Conservation (phyloP, 257 asterid species). For the Scutellaria galericulata region DNA sequence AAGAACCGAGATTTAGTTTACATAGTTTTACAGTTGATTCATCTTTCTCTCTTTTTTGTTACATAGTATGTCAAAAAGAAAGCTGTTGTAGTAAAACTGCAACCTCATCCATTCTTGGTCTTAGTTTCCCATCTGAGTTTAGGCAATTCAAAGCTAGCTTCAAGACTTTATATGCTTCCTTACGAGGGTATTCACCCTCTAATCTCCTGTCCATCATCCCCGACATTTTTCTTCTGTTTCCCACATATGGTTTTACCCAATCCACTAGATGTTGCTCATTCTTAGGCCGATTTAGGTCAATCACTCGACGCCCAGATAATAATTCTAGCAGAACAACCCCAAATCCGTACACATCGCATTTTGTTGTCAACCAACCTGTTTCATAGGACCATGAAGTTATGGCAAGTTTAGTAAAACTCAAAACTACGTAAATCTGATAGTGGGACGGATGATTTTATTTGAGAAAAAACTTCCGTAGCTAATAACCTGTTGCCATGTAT, state of each 20-base stretch:
- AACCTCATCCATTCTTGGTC: conserved; percentile 35
- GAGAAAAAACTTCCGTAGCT: not conserved
- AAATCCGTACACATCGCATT: conserved; percentile 29
- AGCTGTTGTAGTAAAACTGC: conserved; percentile 24
- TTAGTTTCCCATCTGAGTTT: not conserved
- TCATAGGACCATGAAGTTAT: not conserved
- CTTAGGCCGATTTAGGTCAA: not conserved
- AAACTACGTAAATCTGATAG: not conserved
- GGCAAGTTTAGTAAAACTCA: not conserved
- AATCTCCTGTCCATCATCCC: conserved; percentile 28
- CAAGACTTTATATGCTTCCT: conserved; percentile 14
- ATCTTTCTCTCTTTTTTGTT: not conserved
- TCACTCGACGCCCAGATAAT: conserved; percentile 19
- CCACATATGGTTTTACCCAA: conserved; percentile 22
- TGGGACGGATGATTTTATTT: not conserved
- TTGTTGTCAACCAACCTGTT: conserved; percentile 29
- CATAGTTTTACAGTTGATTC: no score
- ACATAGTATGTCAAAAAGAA: not conserved
- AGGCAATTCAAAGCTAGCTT: conserved; percentile 31
- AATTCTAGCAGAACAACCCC: conserved; percentile 37
- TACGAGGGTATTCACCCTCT: not conserved
- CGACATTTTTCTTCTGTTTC: conserved; percentile 1
- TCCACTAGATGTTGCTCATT: not conserved
- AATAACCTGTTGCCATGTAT: conserved; percentile 6
- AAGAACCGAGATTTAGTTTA: no score